These are phyloP conservation scores for Angomonas ambiguus DNA, from an alignment of 208 protist species.

Conservation along the genomic window DNA sequence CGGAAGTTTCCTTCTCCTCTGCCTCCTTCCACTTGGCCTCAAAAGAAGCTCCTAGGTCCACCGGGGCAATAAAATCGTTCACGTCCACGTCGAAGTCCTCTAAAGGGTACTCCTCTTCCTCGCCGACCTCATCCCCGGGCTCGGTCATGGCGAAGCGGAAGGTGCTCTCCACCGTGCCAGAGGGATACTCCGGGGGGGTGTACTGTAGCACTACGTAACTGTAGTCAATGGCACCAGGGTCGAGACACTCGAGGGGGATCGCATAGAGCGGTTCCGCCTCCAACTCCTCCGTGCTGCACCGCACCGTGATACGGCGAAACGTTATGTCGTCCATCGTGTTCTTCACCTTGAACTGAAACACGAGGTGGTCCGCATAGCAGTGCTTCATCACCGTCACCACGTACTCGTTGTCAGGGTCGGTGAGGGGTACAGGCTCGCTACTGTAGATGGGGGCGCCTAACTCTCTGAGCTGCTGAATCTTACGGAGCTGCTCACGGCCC, in stretches of 20 bases:
- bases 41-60: slow-evolving; percentile 35
- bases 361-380: slow-evolving; percentile 84
- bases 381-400: slow-evolving; percentile 96
- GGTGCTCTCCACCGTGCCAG: slow-evolving; percentile 47
- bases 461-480: slow-evolving; percentile 59
- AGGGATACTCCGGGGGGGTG: slow-evolving; percentile 56
- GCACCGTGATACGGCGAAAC: slow-evolving; percentile 85
- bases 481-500: slow-evolving; percentile 58
- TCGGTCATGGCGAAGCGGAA: slow-evolving; percentile 78
- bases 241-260: slow-evolving; percentile 59
- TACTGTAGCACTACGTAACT: slow-evolving; percentile 74
- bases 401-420: slow-evolving; percentile 97
- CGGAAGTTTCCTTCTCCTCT: slow-evolving; percentile 62
- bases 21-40: slow-evolving; percentile 38
- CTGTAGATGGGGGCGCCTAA: slow-evolving; percentile 68
- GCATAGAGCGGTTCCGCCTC: slow-evolving; percentile 81
- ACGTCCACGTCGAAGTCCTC: slow-evolving; percentile 83
- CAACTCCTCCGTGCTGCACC: slow-evolving; percentile 69
- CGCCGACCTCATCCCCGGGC: slow-evolving; percentile 21
- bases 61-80: slow-evolving; percentile 71
- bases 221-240: slow-evolving; percentile 53
- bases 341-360: slow-evolving; percentile 93
- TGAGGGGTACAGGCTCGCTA: slow-evolving; percentile 72
- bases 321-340: slow-evolving; percentile 93
- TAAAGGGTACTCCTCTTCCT: slow-evolving; percentile 79